phyloP scores from a whole-genome alignment of 2,329 filamentous ascomycete genomes.

The Fusarium duplospermum region DNA sequence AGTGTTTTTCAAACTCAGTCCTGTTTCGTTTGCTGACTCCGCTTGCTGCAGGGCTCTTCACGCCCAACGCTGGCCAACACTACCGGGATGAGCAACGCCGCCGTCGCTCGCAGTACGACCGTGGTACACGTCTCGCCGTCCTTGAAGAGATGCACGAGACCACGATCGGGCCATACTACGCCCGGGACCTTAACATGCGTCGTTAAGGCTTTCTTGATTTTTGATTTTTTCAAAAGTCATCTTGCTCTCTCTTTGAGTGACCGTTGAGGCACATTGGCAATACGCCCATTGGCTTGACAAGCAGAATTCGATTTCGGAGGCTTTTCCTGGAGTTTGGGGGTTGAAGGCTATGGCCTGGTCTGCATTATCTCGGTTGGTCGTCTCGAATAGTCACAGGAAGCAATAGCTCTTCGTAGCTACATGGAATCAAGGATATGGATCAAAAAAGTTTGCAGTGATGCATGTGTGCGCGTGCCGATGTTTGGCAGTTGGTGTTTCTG shows the following conservation, averaged over 20 bases:
- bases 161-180: conserved; percentile 54
- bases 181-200: conserved; percentile 23
- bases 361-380: conserved; percentile 41
- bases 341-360: conserved; percentile 25
- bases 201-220: conserved; percentile 26
- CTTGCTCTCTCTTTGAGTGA: conserved; percentile 30
- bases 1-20: conserved; percentile 47
- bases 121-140: conserved; percentile 79
- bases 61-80: conserved; percentile 80
- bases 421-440: conserved; percentile 29
- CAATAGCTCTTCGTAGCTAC: conserved; percentile 33
- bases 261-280: conserved; percentile 18
- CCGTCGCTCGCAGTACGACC: conserved; percentile 82
- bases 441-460: neutral
- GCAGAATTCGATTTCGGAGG: conserved; percentile 24
- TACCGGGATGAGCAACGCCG: conserved; percentile 81
- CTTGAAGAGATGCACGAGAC: conserved; percentile 70
- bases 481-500: neutral
- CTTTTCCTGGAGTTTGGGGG: conserved; percentile 30
- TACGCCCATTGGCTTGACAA: conserved; percentile 19
- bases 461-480: neutral
- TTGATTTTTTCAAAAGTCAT: conserved; percentile 33
- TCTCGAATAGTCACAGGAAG: conserved; percentile 31
- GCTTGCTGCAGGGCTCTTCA: conserved; percentile 74
- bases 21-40: neutral